phyloP scores from a whole-genome alignment of 1,284 basidiomycete species.

The Ustilago vetiveriae region DNA sequence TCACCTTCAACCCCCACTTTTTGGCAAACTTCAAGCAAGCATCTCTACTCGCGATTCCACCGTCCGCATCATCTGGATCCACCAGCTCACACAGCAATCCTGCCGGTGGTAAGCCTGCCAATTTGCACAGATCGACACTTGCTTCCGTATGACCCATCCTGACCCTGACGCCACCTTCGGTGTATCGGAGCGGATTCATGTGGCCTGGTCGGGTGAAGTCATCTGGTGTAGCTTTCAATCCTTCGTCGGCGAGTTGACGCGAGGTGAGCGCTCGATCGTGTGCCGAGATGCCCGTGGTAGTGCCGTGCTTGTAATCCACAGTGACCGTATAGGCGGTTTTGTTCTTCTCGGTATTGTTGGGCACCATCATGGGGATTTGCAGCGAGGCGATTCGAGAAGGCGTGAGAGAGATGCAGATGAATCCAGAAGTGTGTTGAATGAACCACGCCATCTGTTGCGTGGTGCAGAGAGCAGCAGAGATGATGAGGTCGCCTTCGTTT shows the following conservation, averaged over 20 bases:
- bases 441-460: constrained; percentile 99
- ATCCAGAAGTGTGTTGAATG: constrained; percentile 86
- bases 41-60: constrained; percentile 94
- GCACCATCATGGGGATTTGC: constrained; percentile 92
- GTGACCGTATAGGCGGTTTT: constrained; percentile 97
- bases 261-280: constrained; percentile 90
- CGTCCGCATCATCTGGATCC: constrained; percentile 83
- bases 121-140: constrained; percentile 84
- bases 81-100: constrained; percentile 95
- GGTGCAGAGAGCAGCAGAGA: constrained; percentile 71
- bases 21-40: constrained; percentile 93
- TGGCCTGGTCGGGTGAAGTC: constrained; percentile 95
- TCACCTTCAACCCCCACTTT: constrained; percentile 88
- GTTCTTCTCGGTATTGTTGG: constrained; percentile 87
- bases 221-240: constrained; percentile 56
- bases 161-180: constrained; percentile 82
- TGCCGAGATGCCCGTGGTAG: constrained; percentile 95
- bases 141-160: constrained; percentile 94
- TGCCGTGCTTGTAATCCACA: constrained; percentile 90
- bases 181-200: constrained; percentile 89
- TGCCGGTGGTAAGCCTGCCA: constrained; percentile 80
- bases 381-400: constrained; percentile 79
- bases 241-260: constrained; percentile 75
- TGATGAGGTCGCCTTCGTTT: constrained; percentile 66
- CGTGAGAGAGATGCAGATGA: constrained; percentile 89